phyloP scores from a whole-genome alignment of 805 yeast genomes.

The Suhomyces canberraensis region DNA sequence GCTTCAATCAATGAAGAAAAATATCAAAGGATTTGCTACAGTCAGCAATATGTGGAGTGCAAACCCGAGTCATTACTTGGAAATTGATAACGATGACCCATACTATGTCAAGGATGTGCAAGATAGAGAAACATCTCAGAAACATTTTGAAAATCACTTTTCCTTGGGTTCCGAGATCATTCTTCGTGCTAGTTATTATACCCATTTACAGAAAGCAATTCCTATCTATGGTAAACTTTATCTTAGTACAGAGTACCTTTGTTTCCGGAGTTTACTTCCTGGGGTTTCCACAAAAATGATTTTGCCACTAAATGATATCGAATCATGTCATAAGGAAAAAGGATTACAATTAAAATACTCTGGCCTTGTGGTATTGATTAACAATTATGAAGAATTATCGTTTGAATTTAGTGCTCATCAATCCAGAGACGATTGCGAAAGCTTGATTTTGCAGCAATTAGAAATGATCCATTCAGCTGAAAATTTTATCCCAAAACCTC shows the following conservation, averaged over 20 bases:
- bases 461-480: conserved; percentile 36
- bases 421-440: conserved; percentile 72
- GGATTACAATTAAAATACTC: conserved; percentile 67
- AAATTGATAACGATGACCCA: conserved; percentile 40
- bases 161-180: conserved; percentile 51
- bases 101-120: conserved; percentile 44
- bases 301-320: conserved; percentile 72
- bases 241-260: conserved; percentile 63
- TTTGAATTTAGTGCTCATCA: conserved; percentile 68
- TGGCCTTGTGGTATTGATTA: conserved; percentile 66
- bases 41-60: conserved; percentile 51
- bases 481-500: conserved; percentile 17
- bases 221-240: conserved; percentile 85
- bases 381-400: conserved; percentile 72
- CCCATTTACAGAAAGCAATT: conserved; percentile 63
- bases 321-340: conserved; percentile 61
- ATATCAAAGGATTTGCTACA: conserved; percentile 29
- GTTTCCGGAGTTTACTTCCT: conserved; percentile 77
- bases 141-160: conserved; percentile 64
- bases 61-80: conserved; percentile 59
- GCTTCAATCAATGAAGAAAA: conserved; percentile 19
- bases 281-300: conserved; percentile 80
- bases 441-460: conserved; percentile 47
- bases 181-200: conserved; percentile 66
- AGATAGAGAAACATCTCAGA: conserved; percentile 46